Conservation (phyloP, 805 yeast species). For the Tetrapisispora namnaoensis region DNA sequence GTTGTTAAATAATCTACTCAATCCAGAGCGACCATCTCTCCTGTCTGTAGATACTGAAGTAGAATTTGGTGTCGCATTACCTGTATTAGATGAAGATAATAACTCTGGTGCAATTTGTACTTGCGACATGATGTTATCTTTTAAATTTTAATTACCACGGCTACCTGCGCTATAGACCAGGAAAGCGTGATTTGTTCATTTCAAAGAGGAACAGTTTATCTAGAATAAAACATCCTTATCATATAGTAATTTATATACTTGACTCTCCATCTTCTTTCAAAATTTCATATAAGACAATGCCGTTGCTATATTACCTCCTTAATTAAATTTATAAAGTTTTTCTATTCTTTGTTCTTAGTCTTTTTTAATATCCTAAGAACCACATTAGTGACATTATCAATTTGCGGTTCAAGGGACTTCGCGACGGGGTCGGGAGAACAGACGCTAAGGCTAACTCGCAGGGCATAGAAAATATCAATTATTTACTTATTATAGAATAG, state of each 20-base stretch:
- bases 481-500: too few relatives aligned
- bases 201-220: too few relatives aligned
- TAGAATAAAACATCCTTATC: too few relatives aligned
- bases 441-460: background rate
- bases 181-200: too few relatives aligned
- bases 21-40: background rate
- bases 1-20: background rate
- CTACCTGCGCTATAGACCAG: too few relatives aligned
- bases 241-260: too few relatives aligned
- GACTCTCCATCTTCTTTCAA: too few relatives aligned
- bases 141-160: too few relatives aligned
- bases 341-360: too few relatives aligned
- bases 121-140: background rate
- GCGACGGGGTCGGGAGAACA: background rate
- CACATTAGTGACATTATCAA: background rate
- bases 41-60: background rate
- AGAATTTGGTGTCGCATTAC: background rate
- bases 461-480: too few relatives aligned
- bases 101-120: background rate
- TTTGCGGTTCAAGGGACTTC: slow-evolving; percentile 1
- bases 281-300: too few relatives aligned
- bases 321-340: background rate
- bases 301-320: background rate
- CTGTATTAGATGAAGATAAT: background rate
- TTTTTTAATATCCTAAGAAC: background rate